Percentiles rank a stretch among this genome's conserved stretches.
phyloP scores from a whole-genome alignment of 192 early-diverging fungal genomes.

The Thamnidium elegans region DNA sequence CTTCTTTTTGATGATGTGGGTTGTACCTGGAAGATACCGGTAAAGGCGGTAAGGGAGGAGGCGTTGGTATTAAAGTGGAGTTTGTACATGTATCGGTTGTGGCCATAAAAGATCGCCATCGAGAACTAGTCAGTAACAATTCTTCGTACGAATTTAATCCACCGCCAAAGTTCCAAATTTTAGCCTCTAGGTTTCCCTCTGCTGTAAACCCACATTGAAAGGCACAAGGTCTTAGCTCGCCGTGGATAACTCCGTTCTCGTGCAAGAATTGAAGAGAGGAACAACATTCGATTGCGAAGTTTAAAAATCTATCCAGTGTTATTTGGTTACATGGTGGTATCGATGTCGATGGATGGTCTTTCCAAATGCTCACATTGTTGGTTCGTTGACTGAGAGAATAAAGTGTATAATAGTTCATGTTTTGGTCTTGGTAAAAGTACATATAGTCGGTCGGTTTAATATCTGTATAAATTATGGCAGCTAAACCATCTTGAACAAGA shows the following conservation, averaged over 20 bases:
- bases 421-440: background rate
- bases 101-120: slow-evolving; percentile 9
- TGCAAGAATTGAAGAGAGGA: slow-evolving; percentile 19
- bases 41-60: too few species aligned
- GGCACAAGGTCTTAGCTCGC: slow-evolving; percentile 11
- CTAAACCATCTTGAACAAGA: slow-evolving; percentile 19
- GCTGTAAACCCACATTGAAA: slow-evolving; percentile 3
- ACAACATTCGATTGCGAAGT: slow-evolving; percentile 18
- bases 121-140: slow-evolving; percentile 10
- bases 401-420: background rate
- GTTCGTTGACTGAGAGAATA: background rate
- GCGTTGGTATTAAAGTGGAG: background rate
- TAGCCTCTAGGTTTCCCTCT: background rate
- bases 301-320: background rate
- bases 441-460: slow-evolving; percentile 7
- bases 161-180: slow-evolving; percentile 25
- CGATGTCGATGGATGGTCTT: background rate
- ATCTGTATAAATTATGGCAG: slow-evolving; percentile 18
- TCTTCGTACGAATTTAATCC: slow-evolving; percentile 22
- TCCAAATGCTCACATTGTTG: background rate
- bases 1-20: too few species aligned
- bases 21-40: too few species aligned
- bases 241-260: slow-evolving; percentile 22
- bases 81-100: background rate
- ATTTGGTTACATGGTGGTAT: background rate